Base-by-base conservation (phyloP, 192 early-diverging fungal species). In the Coemansia sp. region DNA sequence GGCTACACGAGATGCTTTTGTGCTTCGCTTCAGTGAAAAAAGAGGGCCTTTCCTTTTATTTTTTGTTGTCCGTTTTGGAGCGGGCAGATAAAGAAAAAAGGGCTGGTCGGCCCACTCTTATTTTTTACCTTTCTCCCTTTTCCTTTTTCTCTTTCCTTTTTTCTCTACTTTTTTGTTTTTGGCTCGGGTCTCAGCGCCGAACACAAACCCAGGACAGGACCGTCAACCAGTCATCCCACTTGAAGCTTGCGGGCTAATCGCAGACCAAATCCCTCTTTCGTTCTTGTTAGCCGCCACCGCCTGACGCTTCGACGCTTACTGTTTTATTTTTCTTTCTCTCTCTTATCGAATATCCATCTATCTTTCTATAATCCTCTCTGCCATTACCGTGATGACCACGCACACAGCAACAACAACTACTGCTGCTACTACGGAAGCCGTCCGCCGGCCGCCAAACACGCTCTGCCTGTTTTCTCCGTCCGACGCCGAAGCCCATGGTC, bases 391-490 rank as follows among this genome's bases (percentile, higher is more conserved):
- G 59, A 69, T 62, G 25, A 57, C 71, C 32, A 62, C 72, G 20
- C n/a, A n/a, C n/a, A 46, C 62, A 23, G 65, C 72, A 6, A 30
- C 68, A 5, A 56, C 72, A 6, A 62, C 35, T 13, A 45, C 36
- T 35, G 51, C 39, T 13, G 39, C 39, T 16, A 42, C 39, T 16
- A 42, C 39, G 3, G 16, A 5, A 6, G 39, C 39, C 14, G 13
- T 35, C 20, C 54, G 32, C 30, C 61, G 50, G 42, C 29, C 70
- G 25, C 57, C 47, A 16, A 67, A 69, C 20, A 49, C 67, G 39
- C 56, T 74, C 48, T 56, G 62, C 27, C 30, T 74, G 55, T 61
- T 74, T 49, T 55, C 69, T 28, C 20, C 61, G n/a, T 22, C 22
- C 1, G 46, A n/a, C 22, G 48, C 25, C 19, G 49, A 34, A 8